phyloP scores from a whole-genome alignment of 345 rosid species.

The Orychophragmus violaceus region DNA sequence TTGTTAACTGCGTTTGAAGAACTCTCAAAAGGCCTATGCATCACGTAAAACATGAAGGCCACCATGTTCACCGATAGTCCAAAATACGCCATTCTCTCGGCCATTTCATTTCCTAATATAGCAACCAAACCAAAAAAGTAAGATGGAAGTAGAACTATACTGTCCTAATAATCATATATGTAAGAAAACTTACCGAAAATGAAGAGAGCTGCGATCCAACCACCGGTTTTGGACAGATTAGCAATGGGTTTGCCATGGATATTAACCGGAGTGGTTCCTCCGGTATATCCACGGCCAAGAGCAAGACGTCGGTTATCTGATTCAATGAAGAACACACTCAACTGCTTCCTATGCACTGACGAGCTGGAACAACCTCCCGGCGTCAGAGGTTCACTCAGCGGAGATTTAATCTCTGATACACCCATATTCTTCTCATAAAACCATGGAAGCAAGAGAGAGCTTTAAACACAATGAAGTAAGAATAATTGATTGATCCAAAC shows the following conservation, averaged over 20 bases:
- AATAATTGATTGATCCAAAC: neutral
- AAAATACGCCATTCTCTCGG: conserved; percentile 90
- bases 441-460: neutral
- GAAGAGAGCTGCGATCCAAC: conserved; percentile 84
- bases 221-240: conserved; percentile 77
- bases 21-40: conserved; percentile 74
- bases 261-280: conserved; percentile 77
- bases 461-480: no score
- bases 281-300: conserved; percentile 76
- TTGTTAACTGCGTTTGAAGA: conserved; percentile 88
- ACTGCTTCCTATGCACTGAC: conserved; percentile 49
- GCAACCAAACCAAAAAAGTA: neutral
- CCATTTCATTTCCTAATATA: conserved; percentile 86
- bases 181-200: conserved; percentile 56
- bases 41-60: conserved; percentile 81
- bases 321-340: conserved; percentile 61
- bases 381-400: conserved; percentile 33
- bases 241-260: conserved; percentile 70
- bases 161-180: neutral
- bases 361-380: conserved; percentile 31
- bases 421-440: conserved; percentile 33
- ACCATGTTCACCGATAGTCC: conserved; percentile 94
- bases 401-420: conserved; percentile 54
- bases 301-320: conserved; percentile 73
- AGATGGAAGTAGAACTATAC: neutral